Percentiles rank a stretch among this genome's conserved stretches.
Conservation (phyloP, 495 filamentous ascomycete species). For the Podospora pseudoanserina region DNA sequence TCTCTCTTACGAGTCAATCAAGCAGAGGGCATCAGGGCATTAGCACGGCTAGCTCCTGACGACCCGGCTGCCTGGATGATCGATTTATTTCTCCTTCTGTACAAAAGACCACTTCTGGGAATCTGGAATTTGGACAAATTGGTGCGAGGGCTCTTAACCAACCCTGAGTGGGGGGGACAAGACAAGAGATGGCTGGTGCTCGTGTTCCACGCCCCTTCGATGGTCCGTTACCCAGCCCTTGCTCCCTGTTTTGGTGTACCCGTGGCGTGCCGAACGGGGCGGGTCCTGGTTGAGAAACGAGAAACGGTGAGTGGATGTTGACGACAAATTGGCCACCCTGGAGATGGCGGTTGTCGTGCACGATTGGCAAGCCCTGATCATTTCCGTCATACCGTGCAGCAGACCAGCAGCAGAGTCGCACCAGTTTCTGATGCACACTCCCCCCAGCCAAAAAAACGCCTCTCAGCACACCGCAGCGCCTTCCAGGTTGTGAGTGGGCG, state of each 20-base stretch:
- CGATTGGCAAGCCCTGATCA: slow-evolving; percentile 25
- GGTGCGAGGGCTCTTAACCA: neutral
- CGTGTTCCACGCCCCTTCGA: slow-evolving; percentile 6
- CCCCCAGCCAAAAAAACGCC: slow-evolving; percentile 1
- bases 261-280: slow-evolving; percentile 3
- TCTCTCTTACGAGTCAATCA: neutral
- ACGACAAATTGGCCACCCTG: slow-evolving; percentile 13
- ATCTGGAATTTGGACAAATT: neutral
- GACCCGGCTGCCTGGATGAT: neutral
- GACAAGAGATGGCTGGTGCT: slow-evolving; percentile 8
- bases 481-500: neutral
- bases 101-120: neutral
- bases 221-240: slow-evolving; percentile 11
- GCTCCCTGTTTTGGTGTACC: slow-evolving; percentile 14
- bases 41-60: neutral
- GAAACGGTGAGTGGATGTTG: neutral
- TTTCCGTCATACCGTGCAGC: slow-evolving; percentile 28
- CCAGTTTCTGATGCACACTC: slow-evolving; percentile 19
- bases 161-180: neutral
- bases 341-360: slow-evolving; percentile 9
- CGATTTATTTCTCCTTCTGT: too few relatives aligned
- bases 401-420: slow-evolving; percentile 11
- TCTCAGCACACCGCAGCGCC: slow-evolving; percentile 4
- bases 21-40: neutral
- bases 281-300: slow-evolving; percentile 3